Conservation (phyloP, 2,329 filamentous ascomycete genomes). For the Colletotrichum coccodes region DNA sequence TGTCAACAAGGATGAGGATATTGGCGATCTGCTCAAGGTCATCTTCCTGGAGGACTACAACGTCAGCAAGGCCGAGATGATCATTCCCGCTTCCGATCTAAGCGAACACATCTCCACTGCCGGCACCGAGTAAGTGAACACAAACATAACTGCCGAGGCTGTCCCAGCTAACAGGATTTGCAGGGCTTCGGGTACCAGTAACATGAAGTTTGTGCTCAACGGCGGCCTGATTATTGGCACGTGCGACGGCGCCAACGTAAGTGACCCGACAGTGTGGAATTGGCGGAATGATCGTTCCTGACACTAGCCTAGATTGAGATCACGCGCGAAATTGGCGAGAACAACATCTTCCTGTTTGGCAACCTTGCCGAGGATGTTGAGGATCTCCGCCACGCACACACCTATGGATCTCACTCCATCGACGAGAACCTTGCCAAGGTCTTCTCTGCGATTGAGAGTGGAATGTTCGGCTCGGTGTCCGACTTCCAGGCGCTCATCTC, state of each 20-base stretch:
- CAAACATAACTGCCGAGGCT: not conserved
- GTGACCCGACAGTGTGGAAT: slow-evolving; percentile 45
- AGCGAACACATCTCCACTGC: slow-evolving; percentile 99
- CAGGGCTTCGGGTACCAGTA: slow-evolving; percentile 83
- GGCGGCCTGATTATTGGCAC: slow-evolving; percentile 98
- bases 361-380: slow-evolving; percentile 97
- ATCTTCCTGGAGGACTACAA: slow-evolving; percentile 99
- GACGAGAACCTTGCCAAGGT: slow-evolving; percentile 83
- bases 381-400: slow-evolving; percentile 90
- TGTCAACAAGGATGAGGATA: slow-evolving; percentile 91
- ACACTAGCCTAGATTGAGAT: slow-evolving; percentile 79
- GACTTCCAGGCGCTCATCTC: slow-evolving; percentile 86
- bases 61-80: slow-evolving; percentile 98
- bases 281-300: slow-evolving; percentile 20
- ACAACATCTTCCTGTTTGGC: slow-evolving; percentile 98
- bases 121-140: slow-evolving; percentile 78
- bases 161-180: slow-evolving; percentile 31
- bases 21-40: slow-evolving; percentile 95
- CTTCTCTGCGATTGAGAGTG: slow-evolving; percentile 83
- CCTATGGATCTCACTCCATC: slow-evolving; percentile 81
- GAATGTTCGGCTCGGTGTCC: slow-evolving; percentile 81
- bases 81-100: slow-evolving; percentile 92
- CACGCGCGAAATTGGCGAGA: slow-evolving; percentile 93
- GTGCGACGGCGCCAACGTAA: slow-evolving; percentile 95
- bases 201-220: slow-evolving; percentile 99